Conservation (phyloP, 164 flowering plant genomes). For the Saururus chinensis region DNA sequence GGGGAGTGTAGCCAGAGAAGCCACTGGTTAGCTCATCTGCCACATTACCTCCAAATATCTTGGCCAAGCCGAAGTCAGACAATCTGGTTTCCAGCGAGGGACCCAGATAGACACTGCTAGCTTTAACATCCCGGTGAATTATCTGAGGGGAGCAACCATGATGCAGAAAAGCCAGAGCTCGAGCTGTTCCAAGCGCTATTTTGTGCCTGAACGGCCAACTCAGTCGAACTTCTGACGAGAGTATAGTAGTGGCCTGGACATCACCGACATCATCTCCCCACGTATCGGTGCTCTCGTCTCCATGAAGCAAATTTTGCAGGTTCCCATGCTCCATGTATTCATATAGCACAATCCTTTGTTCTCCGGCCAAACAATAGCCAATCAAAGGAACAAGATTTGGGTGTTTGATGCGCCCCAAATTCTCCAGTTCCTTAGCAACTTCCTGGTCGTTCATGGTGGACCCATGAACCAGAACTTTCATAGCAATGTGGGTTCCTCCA, state of each 20-base stretch:
- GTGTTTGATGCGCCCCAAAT: conserved; percentile 71
- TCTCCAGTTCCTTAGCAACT: conserved; percentile 70
- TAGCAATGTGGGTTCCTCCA: conserved; percentile 86
- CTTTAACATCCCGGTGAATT: conserved; percentile 69
- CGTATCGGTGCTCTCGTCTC: conserved; percentile 82
- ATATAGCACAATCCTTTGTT: conserved; percentile 73
- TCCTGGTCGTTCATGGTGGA: conserved; percentile 69
- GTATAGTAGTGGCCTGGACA: conserved; percentile 22
- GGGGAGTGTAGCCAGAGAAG: conserved; percentile 55
- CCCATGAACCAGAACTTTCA: conserved; percentile 74
- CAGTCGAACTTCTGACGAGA: conserved; percentile 30
- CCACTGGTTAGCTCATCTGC: conserved; percentile 40
- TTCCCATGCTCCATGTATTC: conserved; percentile 91
- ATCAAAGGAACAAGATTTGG: conserved; percentile 79
- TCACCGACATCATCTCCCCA: conserved; percentile 68
- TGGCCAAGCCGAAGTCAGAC: conserved; percentile 78
- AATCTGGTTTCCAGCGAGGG: conserved; percentile 62
- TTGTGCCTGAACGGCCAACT: conserved; percentile 75
- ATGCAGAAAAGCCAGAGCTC: conserved; percentile 84
- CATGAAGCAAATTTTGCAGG: conserved; percentile 67
- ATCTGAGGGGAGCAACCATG: conserved; percentile 88
- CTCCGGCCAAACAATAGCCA: conserved; percentile 87
- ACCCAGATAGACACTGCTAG: conserved; percentile 70
- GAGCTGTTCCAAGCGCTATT: conserved; percentile 69
- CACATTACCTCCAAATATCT: conserved; percentile 43